Percentiles rank a stretch among this genome's conserved stretches.
These are phyloP conservation scores for Diplodia scrobiculata DNA, from an alignment of 2,329 filamentous ascomycete genomes.

Conservation along the genomic window DNA sequence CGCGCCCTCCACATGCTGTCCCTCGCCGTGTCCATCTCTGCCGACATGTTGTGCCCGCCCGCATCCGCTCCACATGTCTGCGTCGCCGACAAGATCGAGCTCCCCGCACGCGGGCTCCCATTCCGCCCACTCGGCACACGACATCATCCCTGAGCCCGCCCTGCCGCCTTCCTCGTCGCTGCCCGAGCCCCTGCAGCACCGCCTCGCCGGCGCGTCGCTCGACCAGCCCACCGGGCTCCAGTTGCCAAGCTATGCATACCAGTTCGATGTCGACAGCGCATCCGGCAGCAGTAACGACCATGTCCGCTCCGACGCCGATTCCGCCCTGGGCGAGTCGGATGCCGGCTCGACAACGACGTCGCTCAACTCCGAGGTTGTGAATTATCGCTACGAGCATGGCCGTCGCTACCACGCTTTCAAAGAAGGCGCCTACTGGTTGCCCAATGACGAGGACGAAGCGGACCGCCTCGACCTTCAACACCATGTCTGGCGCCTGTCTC, in stretches of 20 bases:
- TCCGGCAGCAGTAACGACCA: not conserved
- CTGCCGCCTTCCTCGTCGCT: not conserved
- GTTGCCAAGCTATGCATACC: conserved; percentile 14
- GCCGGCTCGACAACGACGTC: conserved; percentile 36
- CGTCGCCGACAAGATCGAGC: not conserved
- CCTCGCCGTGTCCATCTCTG: too few species aligned
- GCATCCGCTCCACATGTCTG: conserved; percentile 1
- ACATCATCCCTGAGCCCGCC: not conserved
- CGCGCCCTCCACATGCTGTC: not conserved
- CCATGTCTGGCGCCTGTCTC: conserved; percentile 43
- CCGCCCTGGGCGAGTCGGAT: not conserved
- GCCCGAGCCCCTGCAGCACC: not conserved
- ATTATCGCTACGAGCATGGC: conserved; percentile 45
- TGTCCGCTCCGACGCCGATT: not conserved
- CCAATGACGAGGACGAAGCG: conserved; percentile 46
- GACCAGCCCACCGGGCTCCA: not conserved
- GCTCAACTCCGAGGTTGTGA: conserved; percentile 41
- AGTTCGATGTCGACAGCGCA: conserved; percentile 18
- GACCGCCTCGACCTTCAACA: conserved; percentile 44
- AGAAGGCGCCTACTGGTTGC: conserved; percentile 42
- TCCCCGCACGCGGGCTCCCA: not conserved
- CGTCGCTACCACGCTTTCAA: conserved; percentile 44
- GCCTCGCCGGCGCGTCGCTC: not conserved
- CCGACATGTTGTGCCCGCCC: not conserved
- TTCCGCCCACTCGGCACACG: not conserved